Percentiles rank a stretch among this genome's conserved stretches.
Evolutionary conservation across 1,284 basidiomycete genomes (phyloP).

Genomic region (Malassezia sp.): DNA sequence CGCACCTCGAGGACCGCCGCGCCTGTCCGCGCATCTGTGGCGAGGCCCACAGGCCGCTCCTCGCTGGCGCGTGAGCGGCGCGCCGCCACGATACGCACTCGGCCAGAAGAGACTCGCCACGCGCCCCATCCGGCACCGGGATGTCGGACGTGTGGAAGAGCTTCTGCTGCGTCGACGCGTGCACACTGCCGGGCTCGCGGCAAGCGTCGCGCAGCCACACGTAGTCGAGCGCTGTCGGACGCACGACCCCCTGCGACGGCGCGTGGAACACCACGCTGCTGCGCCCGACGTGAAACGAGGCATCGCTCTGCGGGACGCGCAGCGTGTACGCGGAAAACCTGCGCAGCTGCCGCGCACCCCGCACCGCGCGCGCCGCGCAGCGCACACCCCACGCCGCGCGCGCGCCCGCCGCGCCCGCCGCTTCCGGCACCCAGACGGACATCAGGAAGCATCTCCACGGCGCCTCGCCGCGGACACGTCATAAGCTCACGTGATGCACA

Average conservation of each 20-base stretch:
- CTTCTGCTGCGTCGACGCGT: slow-evolving; percentile 65
- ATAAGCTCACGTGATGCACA: too few species aligned
- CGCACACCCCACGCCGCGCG: background rate
- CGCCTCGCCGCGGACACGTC: too few species aligned
- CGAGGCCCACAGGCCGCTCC: slow-evolving; percentile 20
- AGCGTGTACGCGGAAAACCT: background rate
- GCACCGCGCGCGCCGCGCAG: background rate
- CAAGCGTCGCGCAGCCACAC: slow-evolving; percentile 55
- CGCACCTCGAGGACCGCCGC: slow-evolving; percentile 20
- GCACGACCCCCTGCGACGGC: slow-evolving; percentile 19
- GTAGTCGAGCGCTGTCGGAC: slow-evolving; percentile 31
- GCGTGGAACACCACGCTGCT: slow-evolving; percentile 40
- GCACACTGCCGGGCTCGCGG: slow-evolving; percentile 55
- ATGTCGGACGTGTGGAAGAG: slow-evolving; percentile 57
- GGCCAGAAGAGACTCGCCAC: slow-evolving; percentile 48
- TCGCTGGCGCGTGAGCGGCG: too few species aligned
- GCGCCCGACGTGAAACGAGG: slow-evolving; percentile 16
- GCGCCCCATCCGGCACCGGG: slow-evolving; percentile 41
- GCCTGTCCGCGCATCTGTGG: background rate
- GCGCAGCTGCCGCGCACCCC: background rate
- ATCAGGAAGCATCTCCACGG: too few species aligned
- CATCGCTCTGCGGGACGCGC: slow-evolving; percentile 15
- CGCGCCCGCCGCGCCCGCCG: too few species aligned
- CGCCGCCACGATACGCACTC: too few species aligned
- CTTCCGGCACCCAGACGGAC: too few species aligned